These are phyloP conservation scores for Dioscorea alata DNA, from an alignment of 106 monocot species.

Conservation along the genomic window DNA sequence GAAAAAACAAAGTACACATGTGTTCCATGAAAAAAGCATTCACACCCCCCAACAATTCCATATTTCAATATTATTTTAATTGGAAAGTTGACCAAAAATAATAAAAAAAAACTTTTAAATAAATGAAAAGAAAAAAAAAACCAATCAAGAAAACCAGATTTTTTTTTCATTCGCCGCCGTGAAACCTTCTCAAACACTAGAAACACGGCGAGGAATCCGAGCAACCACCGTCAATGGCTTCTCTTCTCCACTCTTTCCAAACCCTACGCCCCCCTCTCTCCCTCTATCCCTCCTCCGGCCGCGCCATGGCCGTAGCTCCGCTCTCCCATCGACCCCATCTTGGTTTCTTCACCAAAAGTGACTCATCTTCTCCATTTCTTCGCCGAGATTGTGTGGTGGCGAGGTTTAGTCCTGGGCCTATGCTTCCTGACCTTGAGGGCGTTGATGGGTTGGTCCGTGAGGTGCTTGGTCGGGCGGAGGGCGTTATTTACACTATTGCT, in stretches of 20 bases:
- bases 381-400: constrained; percentile 4
- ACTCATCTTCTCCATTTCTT: background rate
- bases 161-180: no score
- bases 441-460: constrained; percentile 6
- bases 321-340: constrained; percentile 10
- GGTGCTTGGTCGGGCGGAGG: constrained; percentile 38
- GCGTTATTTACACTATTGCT: constrained; percentile 63
- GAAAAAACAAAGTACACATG: no score
- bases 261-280: constrained; percentile 7
- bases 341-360: background rate
- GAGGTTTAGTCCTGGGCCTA: background rate
- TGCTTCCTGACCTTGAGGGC: constrained; percentile 27
- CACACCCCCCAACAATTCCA: no score
- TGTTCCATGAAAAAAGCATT: no score
- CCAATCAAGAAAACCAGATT: no score
- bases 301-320: background rate
- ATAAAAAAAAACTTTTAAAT: no score
- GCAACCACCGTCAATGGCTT: constrained; percentile 8
- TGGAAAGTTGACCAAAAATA: no score
- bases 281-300: constrained; percentile 4
- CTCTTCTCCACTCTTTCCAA: constrained; percentile 22
- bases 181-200: no score
- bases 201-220: no score
- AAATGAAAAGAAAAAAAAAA: no score
- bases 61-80: no score